Evolutionary conservation across 1,284 basidiomycete genomes (phyloP), one percentile per base, ranked within the genome.

Genomic region (Sutorius eximius): DNA sequence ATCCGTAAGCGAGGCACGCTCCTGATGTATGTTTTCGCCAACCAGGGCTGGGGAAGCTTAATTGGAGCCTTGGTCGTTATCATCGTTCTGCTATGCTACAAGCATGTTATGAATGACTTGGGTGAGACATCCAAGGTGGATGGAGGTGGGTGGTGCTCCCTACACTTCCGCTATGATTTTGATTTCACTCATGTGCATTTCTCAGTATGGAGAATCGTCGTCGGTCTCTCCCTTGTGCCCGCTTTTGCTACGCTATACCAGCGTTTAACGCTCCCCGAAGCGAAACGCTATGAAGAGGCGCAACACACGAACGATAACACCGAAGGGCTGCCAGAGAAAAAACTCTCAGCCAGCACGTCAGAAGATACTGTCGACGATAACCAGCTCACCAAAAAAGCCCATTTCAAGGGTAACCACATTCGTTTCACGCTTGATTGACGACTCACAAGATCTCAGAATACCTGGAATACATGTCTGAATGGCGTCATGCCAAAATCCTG

Each of bases 1-100:
- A 69, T 90, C 22, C 77, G 82, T 42, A 87, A 88, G 52, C 81
- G 90, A 27, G 89, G 89, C 7, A 85, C 86, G 1, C 78, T 92
- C 71, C 78, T 91, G 36, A 76, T 83, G 11, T 89, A 88, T 64
- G 87, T 89, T 62, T 91, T 91, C 65, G 78, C 86, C 0, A 86
- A 84, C 67, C 87, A 88, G 69, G 88, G 87, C 18, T 89, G 87
- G 86, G 87, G 87, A 34, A 84, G 82, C 42, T 77, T 92, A 51
- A 65, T 82, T 30, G 87, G 87, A 30, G 80, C 82, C 43, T 64
- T 93, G 55, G 79, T 81, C 20, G 83, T 85, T 7, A 82, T 93
- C 68, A 75, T 90, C 60, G 82, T 90, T 40, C 76, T 93, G 33
- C 74, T 80, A 2, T 82, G 79, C 48, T 93, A 91, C 75, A 85